Base-by-base conservation (phyloP, 352 stramenopile genomes). In the Phytophthora cryptogea region DNA sequence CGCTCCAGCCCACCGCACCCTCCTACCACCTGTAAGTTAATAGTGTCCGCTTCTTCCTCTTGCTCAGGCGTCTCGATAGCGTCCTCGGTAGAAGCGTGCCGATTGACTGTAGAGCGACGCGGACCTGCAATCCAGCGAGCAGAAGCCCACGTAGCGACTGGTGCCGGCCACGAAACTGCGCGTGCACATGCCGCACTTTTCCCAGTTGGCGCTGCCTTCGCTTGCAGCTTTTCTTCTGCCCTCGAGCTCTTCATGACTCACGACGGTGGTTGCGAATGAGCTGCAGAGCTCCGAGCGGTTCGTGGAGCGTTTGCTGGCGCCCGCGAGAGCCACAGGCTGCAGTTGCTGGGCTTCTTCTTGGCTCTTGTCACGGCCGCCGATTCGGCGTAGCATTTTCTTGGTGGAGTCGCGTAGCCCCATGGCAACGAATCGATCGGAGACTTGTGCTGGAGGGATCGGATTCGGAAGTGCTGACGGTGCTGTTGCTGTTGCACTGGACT, bases 61-160 rank as follows among this genome's bases (percentile, higher is more conserved):
- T 43, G 31, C 44, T 65, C 36, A 67, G 54, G 28, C 36, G 50
- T 80, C 35, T 13, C 63, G 63, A 62, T 73, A 75, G 44, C 67
- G 67, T 54, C 67, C 54, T 62, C 63, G 59, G 39, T 70, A 75
- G 17, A 75, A 50, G 11, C 49, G 55, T 4, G 67, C 57, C 11
- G 67, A 72, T 2, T 75, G 59, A 55, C 58, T 74, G 54, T 85
- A 83, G 44, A 83, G 62, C 58, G 83, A 78, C 17, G 80, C 76
- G 26, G 83, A 89, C 69, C 86, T 92, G 72, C 83, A 92, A 68
- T 92, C 83, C 32, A 90, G 53, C 61, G 83, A 92, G 62, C 83
- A 92, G 50, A 84, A 87, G 59, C 72, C 63, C 27, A 60, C 57
- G 66, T 83, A 90, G 44, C 63, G 67, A 66, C 76, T 90, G 27